phyloP scores from a whole-genome alignment of 768 basidiomycete species.

The Russula lepida region DNA sequence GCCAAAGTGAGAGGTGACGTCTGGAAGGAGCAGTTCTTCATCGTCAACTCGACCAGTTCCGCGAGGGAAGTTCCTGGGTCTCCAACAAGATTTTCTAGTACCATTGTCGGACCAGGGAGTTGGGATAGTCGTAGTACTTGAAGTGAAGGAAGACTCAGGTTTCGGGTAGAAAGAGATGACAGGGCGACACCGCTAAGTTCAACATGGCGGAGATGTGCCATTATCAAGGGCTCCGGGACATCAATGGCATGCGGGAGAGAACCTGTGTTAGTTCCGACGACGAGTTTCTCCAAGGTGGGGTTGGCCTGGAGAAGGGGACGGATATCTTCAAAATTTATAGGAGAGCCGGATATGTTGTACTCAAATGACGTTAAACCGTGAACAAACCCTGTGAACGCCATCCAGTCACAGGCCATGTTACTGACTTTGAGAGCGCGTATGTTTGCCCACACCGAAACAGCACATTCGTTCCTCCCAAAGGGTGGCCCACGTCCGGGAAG shows the following conservation, averaged over 20 bases:
- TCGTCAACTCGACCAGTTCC: slow-evolving; percentile 12
- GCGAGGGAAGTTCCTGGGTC: slow-evolving; percentile 11
- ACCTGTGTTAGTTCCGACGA: background rate
- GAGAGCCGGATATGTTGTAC: background rate
- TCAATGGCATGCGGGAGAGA: background rate
- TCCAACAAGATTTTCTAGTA: background rate
- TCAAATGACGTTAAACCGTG: slow-evolving; percentile 17
- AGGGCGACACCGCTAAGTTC: slow-evolving; percentile 3
- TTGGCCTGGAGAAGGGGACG: slow-evolving; percentile 22
- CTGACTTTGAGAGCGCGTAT: background rate
- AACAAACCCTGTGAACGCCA: background rate
- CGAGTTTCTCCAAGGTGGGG: slow-evolving; percentile 20
- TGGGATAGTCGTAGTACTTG: slow-evolving; percentile 3
- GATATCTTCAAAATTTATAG: slow-evolving; percentile 9
- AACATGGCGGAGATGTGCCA: slow-evolving; percentile 13
- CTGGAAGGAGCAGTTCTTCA: background rate
- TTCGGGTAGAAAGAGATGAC: background rate
- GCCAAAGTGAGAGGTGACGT: background rate
- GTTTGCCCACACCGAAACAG: background rate
- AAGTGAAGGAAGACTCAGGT: slow-evolving; percentile 14
- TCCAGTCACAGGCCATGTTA: slow-evolving; percentile 3
- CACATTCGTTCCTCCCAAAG: background rate
- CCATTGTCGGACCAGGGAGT: background rate
- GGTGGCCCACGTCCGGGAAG: background rate
- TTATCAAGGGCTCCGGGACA: background rate